Evolutionary conservation across 192 early-diverging fungal genomes (phyloP).

Genomic region (Dissophora globulifera): DNA sequence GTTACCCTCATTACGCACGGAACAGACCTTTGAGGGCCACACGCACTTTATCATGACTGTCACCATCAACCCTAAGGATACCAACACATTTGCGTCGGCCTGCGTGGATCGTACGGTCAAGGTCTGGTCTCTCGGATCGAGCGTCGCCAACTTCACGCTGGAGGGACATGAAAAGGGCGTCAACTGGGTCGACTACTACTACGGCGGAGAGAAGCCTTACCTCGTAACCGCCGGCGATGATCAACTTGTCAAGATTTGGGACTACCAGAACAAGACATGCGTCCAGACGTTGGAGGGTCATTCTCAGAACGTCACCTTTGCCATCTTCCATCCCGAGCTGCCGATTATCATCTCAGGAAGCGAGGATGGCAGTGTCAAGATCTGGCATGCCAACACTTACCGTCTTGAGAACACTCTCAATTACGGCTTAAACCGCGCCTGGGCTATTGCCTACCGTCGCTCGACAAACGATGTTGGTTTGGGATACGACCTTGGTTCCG

Average conservation of each 20-base stretch:
- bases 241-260: constrained; percentile 95
- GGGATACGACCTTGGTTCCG: constrained; percentile 96
- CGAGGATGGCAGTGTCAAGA: constrained; percentile 94
- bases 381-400: constrained; percentile 99
- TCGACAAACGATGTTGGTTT: constrained; percentile 94
- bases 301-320: constrained; percentile 91
- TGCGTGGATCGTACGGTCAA: constrained; percentile 97
- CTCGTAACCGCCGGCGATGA: constrained; percentile 97
- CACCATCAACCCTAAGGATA: constrained; percentile 97
- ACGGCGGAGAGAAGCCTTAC: constrained; percentile 98
- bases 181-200: constrained; percentile 98
- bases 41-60: constrained; percentile 98
- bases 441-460: constrained; percentile 89
- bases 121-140: constrained; percentile 96
- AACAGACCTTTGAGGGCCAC: constrained; percentile 94
- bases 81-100: constrained; percentile 99
- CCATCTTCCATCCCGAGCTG: constrained; percentile 92
- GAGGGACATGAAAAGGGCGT: constrained; percentile 99
- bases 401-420: constrained; percentile 96
- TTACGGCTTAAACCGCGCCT: constrained; percentile 97
- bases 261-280: constrained; percentile 99
- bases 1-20: no score
- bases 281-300: constrained; percentile 99
- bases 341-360: constrained; percentile 96
- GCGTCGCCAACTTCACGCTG: constrained; percentile 96